phyloP scores from a whole-genome alignment of 1,139 yeast genomes.

The Arxiozyma telluris region DNA sequence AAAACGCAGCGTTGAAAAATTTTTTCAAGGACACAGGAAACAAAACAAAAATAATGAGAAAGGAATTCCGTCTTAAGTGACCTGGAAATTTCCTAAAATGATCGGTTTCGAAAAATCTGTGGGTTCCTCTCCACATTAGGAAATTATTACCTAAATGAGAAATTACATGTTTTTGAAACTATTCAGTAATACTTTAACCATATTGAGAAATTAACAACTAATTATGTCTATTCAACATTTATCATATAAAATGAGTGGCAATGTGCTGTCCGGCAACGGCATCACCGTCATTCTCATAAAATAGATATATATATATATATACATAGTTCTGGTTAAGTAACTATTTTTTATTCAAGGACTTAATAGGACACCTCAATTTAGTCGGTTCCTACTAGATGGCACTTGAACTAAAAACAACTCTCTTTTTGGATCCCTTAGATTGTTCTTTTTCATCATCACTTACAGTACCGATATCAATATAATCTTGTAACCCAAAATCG shows the following conservation, averaged over 20 bases:
- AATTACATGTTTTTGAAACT: not conserved
- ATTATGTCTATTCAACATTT: not conserved
- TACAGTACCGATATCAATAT: conserved; percentile 5
- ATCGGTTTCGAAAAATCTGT: not conserved
- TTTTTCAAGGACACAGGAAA: not conserved
- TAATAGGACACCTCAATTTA: not conserved
- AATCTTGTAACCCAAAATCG: conserved; percentile 4
- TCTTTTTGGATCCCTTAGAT: not conserved
- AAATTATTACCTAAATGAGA: not conserved
- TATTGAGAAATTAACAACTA: too few relatives aligned
- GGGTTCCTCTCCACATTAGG: not conserved
- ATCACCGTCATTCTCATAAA: not conserved
- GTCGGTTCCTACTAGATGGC: not conserved
- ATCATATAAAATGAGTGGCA: not conserved
- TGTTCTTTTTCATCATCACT: not conserved
- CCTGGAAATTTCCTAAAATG: not conserved
- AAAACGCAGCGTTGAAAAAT: not conserved
- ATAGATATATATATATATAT: not conserved
- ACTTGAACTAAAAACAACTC: not conserved
- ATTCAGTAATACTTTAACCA: not conserved
- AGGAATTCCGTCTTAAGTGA: not conserved
- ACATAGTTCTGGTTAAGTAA: not conserved
- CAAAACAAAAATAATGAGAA: too few relatives aligned
- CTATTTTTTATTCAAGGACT: not conserved
- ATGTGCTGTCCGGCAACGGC: conserved; percentile 4